Conservation (phyloP, 2,329 filamentous ascomycete species). For the Alternaria hordeiaustralica region DNA sequence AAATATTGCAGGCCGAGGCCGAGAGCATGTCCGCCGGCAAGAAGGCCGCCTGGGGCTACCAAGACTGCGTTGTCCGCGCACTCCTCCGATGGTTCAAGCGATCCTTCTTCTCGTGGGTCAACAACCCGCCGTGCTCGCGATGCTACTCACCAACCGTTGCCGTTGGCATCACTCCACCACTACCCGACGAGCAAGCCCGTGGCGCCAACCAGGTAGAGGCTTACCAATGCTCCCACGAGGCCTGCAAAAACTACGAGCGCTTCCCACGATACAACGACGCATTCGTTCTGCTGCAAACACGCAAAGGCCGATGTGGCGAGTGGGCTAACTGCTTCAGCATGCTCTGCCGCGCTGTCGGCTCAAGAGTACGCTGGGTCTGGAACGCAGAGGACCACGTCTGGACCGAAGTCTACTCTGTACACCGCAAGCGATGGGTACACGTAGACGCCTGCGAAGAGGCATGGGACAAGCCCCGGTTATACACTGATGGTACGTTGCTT, state of each 20-base stretch:
- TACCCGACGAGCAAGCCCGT: constrained; percentile 86
- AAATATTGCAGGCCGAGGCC: constrained; percentile 85
- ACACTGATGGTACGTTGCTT: constrained; percentile 73
- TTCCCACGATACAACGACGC: constrained; percentile 96
- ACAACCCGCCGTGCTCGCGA: constrained; percentile 85
- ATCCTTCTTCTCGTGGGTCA: constrained; percentile 95
- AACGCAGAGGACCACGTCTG: constrained; percentile 97
- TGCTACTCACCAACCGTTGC: constrained; percentile 85
- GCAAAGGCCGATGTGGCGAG: constrained; percentile 86
- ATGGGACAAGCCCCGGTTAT: constrained; percentile 92
- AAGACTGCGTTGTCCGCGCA: constrained; percentile 92
- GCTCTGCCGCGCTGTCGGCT: constrained; percentile 91
- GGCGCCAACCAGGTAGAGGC: constrained; percentile 88
- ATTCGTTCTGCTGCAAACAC: constrained; percentile 86
- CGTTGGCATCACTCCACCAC: constrained; percentile 82
- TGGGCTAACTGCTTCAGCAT: constrained; percentile 99
- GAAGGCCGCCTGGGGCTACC: constrained; percentile 92
- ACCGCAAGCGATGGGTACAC: constrained; percentile 94
- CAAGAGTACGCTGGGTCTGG: constrained; percentile 96
- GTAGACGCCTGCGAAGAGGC: constrained; percentile 93
- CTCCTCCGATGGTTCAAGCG: constrained; percentile 95
- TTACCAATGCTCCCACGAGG: constrained; percentile 80
- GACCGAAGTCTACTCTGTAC: constrained; percentile 96
- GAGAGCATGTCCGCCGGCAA: constrained; percentile 82
- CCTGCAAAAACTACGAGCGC: constrained; percentile 80